These are phyloP conservation scores for Stephanodiscus minutulus DNA, from an alignment of 108 stramenopile species.

Conservation along the genomic window DNA sequence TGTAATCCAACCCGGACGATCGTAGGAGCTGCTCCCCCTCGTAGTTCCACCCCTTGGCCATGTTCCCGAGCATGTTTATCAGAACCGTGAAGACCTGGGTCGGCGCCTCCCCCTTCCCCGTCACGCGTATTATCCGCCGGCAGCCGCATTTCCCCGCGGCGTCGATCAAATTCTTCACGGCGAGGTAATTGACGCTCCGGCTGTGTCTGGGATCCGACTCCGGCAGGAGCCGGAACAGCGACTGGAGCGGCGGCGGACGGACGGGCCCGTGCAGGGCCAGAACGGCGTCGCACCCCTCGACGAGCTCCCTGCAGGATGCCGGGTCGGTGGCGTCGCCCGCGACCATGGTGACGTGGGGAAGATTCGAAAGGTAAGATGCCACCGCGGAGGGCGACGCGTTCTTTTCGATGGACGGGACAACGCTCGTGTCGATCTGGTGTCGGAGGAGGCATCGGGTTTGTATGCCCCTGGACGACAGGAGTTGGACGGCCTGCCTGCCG, in stretches of 20 bases:
- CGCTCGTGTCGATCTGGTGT: conserved; percentile 28
- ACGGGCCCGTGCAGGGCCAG: conserved; percentile 54
- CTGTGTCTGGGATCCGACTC: conserved; percentile 63
- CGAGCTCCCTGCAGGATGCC: conserved; percentile 33
- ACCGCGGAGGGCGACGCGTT: conserved; percentile 37
- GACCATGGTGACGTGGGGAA: conserved; percentile 48
- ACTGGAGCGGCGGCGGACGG: conserved; percentile 35
- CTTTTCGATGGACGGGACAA: conserved; percentile 30
- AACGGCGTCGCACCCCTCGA: conserved; percentile 57
- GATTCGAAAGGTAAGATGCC: conserved; percentile 37
- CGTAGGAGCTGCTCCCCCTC: conserved; percentile 74
- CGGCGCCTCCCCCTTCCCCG: conserved; percentile 81
- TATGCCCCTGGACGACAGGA: conserved; percentile 31
- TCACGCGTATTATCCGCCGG: conserved; percentile 67
- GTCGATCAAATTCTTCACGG: conserved; percentile 60
- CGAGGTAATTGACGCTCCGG: conserved; percentile 68
- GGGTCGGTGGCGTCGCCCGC: conserved; percentile 52
- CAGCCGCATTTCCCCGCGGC: conserved; percentile 41
- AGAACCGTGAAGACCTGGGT: conserved; percentile 59
- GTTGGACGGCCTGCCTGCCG: conserved; percentile 32
- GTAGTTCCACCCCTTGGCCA: conserved; percentile 86
- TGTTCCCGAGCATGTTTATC: conserved; percentile 71
- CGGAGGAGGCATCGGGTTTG: conserved; percentile 33
- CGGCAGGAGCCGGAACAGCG: conserved; percentile 34
- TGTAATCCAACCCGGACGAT: conserved; percentile 59